Base-by-base conservation (phyloP, 1,139 yeast genomes). In the Blastobotrys persicus region DNA sequence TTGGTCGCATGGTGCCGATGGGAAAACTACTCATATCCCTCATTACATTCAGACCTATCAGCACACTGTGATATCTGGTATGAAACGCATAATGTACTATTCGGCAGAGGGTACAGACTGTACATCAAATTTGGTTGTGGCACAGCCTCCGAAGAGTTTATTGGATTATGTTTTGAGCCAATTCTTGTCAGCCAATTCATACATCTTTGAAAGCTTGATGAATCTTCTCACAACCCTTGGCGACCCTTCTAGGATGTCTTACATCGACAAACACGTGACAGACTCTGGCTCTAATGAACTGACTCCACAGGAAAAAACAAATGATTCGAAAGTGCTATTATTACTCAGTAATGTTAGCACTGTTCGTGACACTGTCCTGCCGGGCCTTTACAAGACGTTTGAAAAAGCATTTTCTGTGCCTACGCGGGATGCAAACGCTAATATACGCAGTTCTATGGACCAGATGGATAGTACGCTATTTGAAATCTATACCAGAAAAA, bases 271-370 rank as follows among this genome's bases (percentile, higher is more conserved):
- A 19, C 42, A 45, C 20, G 31, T 46, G 31, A 35, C 17, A 3
- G 37, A 33, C 13, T 19, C 40, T 3, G 31, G 17, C 18, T 43
- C 46, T 14, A 34, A 50, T 12, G 67, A 62, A 28, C 50, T 65
- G 31, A 54, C 63, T 4, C 65, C 66, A 1, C 56, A 57, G 39
- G 63, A 61, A 42, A 46, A 60, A 60, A 65, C 59, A 38, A 73
- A 49, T 64, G 80, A 53, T 62, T 68, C 55, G 46, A 73, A 54
- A 64, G 68, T 63, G 55, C 68, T 60, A 59, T 69, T 53, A 44
- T 73, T 82, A 0, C 63, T 83, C 44, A 75, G 80, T 48, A 82
- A 83, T 58, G 63, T 83, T 48, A 74, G 73, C 48, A 73, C 72
- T 34, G 63, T 84, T 26, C 69, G 77, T 38, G 69, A 68, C 16